Base-by-base conservation (phyloP, 306 rosid genomes). In the Cicer pinnatifidum region DNA sequence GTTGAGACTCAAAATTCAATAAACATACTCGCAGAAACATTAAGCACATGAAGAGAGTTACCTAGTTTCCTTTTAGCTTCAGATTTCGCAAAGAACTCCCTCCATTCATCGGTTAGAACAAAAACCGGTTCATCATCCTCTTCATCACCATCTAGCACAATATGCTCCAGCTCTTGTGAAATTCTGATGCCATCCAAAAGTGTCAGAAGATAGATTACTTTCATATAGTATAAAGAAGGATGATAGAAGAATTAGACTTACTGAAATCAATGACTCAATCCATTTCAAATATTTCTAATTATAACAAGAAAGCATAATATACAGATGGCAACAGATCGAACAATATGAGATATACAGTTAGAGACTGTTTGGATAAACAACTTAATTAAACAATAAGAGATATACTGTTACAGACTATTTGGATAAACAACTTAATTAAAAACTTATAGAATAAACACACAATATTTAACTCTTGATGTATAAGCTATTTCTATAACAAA, bases 91-190 rank as follows among this genome's bases (percentile, higher is more conserved):
- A 90, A 90, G 80, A 90, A 88, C 11, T 90, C 96, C 73, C 78
- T 90, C 93, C 96, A 90, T 63, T 88, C 91, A 67, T 90, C 93
- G 15, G 91, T 85, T n/a, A 90, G 81, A 63, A 88, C 89, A 61
- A 88, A 90, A 69, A 86, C 37, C 0, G 90, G 93, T 9, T 90
- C 96, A 41, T 86, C 91, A 38, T 86, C 92, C 59, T 83, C 91
- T 75, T 85, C 88, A 41, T 83, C 86, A 37, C 80, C 89, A 56
- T 86, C 88, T 17, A 80, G 56, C 11, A 46, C 82, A 44, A 52
- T 64, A 70, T 16, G 57, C 59, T 80, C 84, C 80, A 17, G 78
- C 78, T 76, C 88, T 83, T 84, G 86, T 15, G 83, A 81, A 53
- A 69, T 46, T 80, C 93, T 86, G 87, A 75, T 56, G 48, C 39